Base-by-base conservation (phyloP, 1,284 basidiomycete species). In the Microbotryomycetes sp. region DNA sequence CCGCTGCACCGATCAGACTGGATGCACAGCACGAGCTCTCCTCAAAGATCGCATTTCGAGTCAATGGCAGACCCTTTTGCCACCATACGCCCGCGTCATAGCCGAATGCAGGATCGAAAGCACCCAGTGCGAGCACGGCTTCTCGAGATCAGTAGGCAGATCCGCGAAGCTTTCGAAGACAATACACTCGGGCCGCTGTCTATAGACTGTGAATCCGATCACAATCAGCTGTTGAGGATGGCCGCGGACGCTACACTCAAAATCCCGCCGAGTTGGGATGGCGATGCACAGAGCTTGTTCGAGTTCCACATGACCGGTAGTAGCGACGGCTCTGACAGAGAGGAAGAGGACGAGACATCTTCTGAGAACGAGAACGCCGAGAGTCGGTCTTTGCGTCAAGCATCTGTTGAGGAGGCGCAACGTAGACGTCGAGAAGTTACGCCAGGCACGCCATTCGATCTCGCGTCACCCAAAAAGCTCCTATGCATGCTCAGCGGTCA, bases 401-500 rank as follows among this genome's bases (percentile, higher is more conserved):
- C 35, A 41, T 9, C 18, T 9, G 11, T 11, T 11, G 35, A 41
- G 18, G 35, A 41, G 11, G 35, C 35, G 11, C 35, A 18, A 41
- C 35, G 35, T 11, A 41, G 35, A 11, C 35, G 35, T 11, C 35
- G 35, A 11, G 35, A 41, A 18, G 18, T 41, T 18, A 41, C 11
- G 9, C 35, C 35, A 41, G 18, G 18, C 35, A 41, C 35, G 18
- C 9, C 35, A 9, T 41, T 41, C 35, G 35, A 41, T n/a, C n/a
- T n/a, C n/a, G n/a, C n/a, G n/a, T n/a, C n/a, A n/a, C n/a, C n/a
- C n/a, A n/a, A n/a, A n/a, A n/a, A n/a, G n/a, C n/a, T n/a, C n/a
- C n/a, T n/a, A n/a, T n/a, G n/a, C n/a, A n/a, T n/a, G 18, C n/a
- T n/a, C 46, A 29, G 50, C 15, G 61, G 66, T 5, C 35, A 60